Evolutionary conservation across 208 protist species (phyloP), one percentile per base, ranked within the genome.

Genomic region (Phytomonas serpens): DNA sequence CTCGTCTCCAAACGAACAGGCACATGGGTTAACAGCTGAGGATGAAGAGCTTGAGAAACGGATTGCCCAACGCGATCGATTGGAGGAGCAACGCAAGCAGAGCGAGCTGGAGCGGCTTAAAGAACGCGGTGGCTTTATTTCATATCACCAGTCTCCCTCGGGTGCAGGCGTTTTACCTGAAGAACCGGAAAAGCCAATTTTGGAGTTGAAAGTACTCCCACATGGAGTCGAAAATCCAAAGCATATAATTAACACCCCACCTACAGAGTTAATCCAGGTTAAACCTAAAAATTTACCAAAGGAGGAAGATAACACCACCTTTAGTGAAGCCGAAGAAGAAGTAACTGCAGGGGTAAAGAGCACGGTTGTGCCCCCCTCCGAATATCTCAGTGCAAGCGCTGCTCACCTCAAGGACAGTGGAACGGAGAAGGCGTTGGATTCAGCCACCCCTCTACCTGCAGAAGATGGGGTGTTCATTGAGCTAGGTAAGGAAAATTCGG

Each of bases 111-210:
- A 72, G 31, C 36, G 36, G 34, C 62, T 72, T 32, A 67, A 72
- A 32, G 62, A n/a, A 19, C 23, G 67, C 7, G 68, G 52, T 0
- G 52, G 52, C 57, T 72, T 68, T 27, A 72, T 72, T 32, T 68
- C 68, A 0, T 72, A 72, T 27, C 16, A 67, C 4, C 63, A 23
- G 23, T 7, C 4, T 19, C 34, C 4, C 19, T 1, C 34, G 2
- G 23, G 19, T 2, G 63, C 34, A 27, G 47, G 19, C 4, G 47
- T 5, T 27, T 27, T 6, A 6, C 47, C 47, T 0, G 47, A 57
- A 27, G 16, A 57, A 0, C 0, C 16, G 10, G 47, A 57, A 27
- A 57, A 57, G 19, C 47, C 47, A 19, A 57, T 27, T 19, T 5
- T 57, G 47, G 47, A 57, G 47, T 19, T 57, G 11, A 27, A 19